These are phyloP conservation scores for Fonsecaea erecta DNA, from an alignment of 2,329 filamentous ascomycete species.

Conservation along the genomic window DNA sequence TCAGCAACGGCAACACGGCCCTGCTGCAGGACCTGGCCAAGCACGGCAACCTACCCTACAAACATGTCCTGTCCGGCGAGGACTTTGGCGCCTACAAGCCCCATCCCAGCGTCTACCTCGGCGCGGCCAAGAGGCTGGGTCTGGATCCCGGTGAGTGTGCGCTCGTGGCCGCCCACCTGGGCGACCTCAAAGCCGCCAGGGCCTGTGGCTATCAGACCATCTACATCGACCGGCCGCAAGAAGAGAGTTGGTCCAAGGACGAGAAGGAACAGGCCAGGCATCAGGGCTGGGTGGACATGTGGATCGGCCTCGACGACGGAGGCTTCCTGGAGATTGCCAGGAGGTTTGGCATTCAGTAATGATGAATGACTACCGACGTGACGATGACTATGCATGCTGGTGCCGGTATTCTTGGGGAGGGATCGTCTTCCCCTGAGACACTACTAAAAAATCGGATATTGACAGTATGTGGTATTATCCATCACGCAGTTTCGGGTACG, in stretches of 20 bases:
- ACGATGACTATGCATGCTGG: no score
- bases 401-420: no score
- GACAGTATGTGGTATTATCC: no score
- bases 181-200: conserved; percentile 70
- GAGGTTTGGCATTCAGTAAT: conserved; percentile 46
- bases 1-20: conserved; percentile 74
- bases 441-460: no score
- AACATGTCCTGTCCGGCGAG: conserved; percentile 67
- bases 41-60: conserved; percentile 66
- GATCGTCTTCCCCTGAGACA: no score
- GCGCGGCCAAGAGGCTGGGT: conserved; percentile 65
- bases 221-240: conserved; percentile 70
- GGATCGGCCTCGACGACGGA: conserved; percentile 56
- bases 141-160: conserved; percentile 66
- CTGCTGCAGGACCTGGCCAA: conserved; percentile 69
- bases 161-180: conserved; percentile 77
- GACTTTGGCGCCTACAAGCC: conserved; percentile 79
- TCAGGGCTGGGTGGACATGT: conserved; percentile 68
- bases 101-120: conserved; percentile 66
- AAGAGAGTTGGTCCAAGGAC: conserved; percentile 66
- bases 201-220: conserved; percentile 69
- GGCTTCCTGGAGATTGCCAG: conserved; percentile 60
- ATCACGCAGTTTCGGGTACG: not conserved
- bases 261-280: conserved; percentile 58
- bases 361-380: no score